These are phyloP conservation scores for Lignosus rhinocerotis DNA, from an alignment of 1,284 basidiomycete species.

Conservation along the genomic window DNA sequence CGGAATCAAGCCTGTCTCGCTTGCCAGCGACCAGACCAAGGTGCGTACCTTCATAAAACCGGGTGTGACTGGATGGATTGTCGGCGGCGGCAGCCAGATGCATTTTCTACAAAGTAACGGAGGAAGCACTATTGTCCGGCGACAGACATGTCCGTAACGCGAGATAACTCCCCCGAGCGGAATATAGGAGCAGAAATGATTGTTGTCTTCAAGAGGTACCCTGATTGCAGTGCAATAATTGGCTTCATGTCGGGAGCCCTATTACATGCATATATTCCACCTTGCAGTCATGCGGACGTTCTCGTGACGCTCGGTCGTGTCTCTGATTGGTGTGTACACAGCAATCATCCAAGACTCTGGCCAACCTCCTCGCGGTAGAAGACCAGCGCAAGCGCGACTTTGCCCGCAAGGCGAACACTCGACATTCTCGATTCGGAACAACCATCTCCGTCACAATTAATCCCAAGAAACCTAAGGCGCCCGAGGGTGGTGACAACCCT, in stretches of 20 bases:
- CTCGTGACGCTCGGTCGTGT: no score
- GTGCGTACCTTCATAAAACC: slow-evolving; percentile 37
- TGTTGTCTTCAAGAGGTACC: no score
- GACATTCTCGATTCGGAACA: slow-evolving; percentile 93
- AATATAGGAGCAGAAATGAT: no score
- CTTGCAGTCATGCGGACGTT: no score
- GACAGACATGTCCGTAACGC: no score
- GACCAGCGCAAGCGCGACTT: slow-evolving; percentile 58
- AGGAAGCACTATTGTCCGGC: no score
- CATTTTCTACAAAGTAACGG: no score
- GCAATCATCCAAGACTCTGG: slow-evolving; percentile 70
- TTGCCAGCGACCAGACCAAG: slow-evolving; percentile 69
- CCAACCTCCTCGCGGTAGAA: slow-evolving; percentile 74
- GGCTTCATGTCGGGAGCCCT: no score
- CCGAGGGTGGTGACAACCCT: background rate
- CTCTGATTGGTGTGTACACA: slow-evolving; percentile 26
- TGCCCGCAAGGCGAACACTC: slow-evolving; percentile 65
- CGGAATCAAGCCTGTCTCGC: slow-evolving; percentile 63
- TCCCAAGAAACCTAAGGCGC: slow-evolving; percentile 44
- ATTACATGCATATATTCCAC: no score
- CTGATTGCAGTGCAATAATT: no score
- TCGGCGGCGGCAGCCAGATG: no score
- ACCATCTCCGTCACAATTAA: slow-evolving; percentile 80
- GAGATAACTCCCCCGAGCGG: no score
- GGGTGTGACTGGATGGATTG: background rate